Evolutionary conservation across 23 red algal species (phyloP), one percentile per base, ranked within the genome.

Genomic region (Rhodosorus marinus): DNA sequence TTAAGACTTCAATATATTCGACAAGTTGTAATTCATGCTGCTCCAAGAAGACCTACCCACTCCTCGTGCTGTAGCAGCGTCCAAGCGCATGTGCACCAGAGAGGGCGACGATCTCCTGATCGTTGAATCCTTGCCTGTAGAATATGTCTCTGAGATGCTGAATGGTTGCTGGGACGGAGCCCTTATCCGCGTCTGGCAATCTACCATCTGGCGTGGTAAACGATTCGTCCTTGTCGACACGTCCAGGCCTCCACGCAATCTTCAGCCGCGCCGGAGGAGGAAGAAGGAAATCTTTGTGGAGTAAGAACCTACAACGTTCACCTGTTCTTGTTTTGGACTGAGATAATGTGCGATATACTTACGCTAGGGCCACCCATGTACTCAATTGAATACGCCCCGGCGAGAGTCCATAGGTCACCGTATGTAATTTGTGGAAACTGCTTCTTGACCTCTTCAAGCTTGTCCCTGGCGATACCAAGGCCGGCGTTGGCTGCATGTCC

Each of bases 51-150:
- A n/a, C n/a, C n/a, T 67, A 78, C 46, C 66, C 63, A 11, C 74
- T 81, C 45, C 72, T 53, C 46, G 73, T 62, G 20, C 68, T 90
- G 40, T 66, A 69, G 56, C 64, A 69, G 35, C 81, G 70, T 36
- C 81, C 81, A 9, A 90, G 55, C 26, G 72, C 65, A 41, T 80
- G 72, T 32, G 72, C 83, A 22, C 83, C 83, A 52, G 64, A 73
- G 31, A 92, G 50, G 23, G 75, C 70, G 14, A 81, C 75, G 40
- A 80, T 80, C 40, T 92, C 83, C 31, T 75, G 64, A 63, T 92
- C 83, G 31, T 70, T 68, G 36, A 92, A 92, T 8, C 83, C 83
- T 57, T 73, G 67, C 9, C 81, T 71, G 47, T 70, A 55, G 36
- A 90, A 90, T 24, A 80, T 71, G 19, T 58, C 49, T 9, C 83